phyloP scores from a whole-genome alignment of 2,329 filamentous ascomycete species.

The Ceratocystis harringtonii region DNA sequence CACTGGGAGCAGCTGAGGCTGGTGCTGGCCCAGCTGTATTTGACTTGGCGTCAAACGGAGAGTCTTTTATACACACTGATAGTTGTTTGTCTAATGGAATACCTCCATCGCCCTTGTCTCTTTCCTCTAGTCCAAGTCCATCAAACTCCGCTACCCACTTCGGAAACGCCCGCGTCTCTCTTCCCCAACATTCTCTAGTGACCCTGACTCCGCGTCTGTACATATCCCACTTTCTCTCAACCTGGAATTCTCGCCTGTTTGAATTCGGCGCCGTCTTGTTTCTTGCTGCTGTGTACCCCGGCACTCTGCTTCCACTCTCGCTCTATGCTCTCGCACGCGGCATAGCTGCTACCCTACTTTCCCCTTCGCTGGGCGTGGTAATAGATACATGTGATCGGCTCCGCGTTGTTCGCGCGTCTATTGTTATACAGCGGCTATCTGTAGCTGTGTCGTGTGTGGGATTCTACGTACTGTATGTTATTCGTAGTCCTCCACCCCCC shows the following conservation, averaged over 20 bases:
- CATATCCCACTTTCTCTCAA: slow-evolving; percentile 44
- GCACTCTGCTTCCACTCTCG: slow-evolving; percentile 50
- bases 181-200: neutral
- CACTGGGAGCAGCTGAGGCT: neutral
- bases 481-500: neutral
- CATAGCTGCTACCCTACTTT: slow-evolving; percentile 41
- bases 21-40: no score
- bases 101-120: neutral
- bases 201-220: slow-evolving; percentile 30
- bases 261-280: slow-evolving; percentile 48
- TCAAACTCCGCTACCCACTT: neutral
- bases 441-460: slow-evolving; percentile 35
- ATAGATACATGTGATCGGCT: slow-evolving; percentile 44
- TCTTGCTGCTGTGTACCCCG: slow-evolving; percentile 39
- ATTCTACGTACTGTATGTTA: slow-evolving; percentile 27
- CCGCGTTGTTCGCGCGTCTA: slow-evolving; percentile 35
- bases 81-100: no score
- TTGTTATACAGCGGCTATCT: slow-evolving; percentile 27
- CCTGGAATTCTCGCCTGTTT: slow-evolving; percentile 50
- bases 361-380: slow-evolving; percentile 40
- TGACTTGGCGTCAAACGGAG: no score
- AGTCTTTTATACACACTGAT: no score
- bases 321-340: slow-evolving; percentile 52
- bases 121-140: neutral
- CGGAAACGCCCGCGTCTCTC: neutral